These are phyloP conservation scores for Fusarium haematococcum DNA, from an alignment of 2,329 filamentous ascomycete genomes.

Conservation along the genomic window DNA sequence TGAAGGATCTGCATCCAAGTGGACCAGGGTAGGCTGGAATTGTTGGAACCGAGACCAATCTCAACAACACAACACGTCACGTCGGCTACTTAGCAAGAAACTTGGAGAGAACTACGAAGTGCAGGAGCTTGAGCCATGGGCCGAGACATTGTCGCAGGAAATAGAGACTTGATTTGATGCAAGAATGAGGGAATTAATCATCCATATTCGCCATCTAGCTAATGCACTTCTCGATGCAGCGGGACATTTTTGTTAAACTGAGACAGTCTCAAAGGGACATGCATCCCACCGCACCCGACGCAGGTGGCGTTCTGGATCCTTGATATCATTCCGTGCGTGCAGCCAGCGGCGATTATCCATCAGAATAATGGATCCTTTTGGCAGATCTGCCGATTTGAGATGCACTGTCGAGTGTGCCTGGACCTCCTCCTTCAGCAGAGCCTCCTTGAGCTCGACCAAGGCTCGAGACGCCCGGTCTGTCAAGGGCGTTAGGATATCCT, in stretches of 20 bases:
- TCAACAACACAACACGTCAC: neutral
- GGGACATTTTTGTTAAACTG: neutral
- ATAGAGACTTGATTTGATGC: neutral
- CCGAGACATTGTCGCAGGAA: neutral
- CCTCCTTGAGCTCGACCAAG: constrained; percentile 40
- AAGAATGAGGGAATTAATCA: constrained; percentile 3
- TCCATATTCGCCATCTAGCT: neutral
- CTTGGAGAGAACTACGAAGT: neutral
- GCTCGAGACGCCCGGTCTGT: constrained; percentile 38
- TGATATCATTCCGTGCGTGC: constrained; percentile 48
- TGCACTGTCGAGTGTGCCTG: constrained; percentile 36
- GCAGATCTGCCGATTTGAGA: constrained; percentile 43
- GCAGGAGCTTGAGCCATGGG: neutral
- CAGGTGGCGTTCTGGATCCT: constrained; percentile 50
- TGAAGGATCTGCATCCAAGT: neutral
- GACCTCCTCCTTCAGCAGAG: constrained; percentile 25
- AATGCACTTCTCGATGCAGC: neutral
- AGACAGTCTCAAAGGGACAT: constrained; percentile 35
- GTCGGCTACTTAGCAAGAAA: neutral
- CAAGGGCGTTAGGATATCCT: constrained; percentile 47
- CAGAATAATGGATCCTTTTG: constrained; percentile 45
- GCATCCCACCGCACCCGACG: constrained; percentile 52
- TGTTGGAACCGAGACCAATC: neutral
- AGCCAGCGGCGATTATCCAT: constrained; percentile 52
- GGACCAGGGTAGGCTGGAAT: neutral